phyloP scores from a whole-genome alignment of 495 filamentous ascomycete genomes.

The Sordaria brevicollis region DNA sequence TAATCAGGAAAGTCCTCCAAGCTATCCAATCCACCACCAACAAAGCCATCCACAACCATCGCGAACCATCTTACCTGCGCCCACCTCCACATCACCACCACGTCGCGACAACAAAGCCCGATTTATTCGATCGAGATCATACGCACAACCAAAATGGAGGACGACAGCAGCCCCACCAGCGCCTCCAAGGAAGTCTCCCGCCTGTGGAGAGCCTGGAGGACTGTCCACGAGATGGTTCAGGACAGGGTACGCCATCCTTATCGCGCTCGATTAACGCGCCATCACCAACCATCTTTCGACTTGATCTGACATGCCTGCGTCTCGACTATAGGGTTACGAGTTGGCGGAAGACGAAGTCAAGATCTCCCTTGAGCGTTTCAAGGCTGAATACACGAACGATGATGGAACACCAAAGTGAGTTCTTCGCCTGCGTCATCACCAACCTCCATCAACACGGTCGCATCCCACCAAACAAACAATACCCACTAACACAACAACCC shows the following conservation, averaged over 20 bases:
- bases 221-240: constrained; percentile 76
- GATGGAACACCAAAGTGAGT: constrained; percentile 65
- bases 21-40: not conserved
- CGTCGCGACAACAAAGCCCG: not conserved
- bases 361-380: constrained; percentile 71
- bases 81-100: constrained; percentile 5
- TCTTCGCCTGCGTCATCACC: not conserved
- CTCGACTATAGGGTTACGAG: constrained; percentile 65
- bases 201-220: constrained; percentile 82
- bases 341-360: constrained; percentile 79
- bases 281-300: not conserved
- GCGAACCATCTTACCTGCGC: not conserved
- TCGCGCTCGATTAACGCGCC: not conserved
- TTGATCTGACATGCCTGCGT: not conserved
- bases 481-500: not conserved
- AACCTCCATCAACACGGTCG: not conserved
- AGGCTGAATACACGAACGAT: constrained; percentile 48
- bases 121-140: not conserved
- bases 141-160: constrained; percentile 34
- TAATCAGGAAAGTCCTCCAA: constrained; percentile 6
- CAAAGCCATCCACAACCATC: not conserved
- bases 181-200: constrained; percentile 54
- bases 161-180: constrained; percentile 36
- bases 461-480: constrained; percentile 13
- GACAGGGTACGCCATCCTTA: constrained; percentile 52